Evolutionary conservation across 352 stramenopile genomes (phyloP).

Genomic region (Phytophthora quininea): DNA sequence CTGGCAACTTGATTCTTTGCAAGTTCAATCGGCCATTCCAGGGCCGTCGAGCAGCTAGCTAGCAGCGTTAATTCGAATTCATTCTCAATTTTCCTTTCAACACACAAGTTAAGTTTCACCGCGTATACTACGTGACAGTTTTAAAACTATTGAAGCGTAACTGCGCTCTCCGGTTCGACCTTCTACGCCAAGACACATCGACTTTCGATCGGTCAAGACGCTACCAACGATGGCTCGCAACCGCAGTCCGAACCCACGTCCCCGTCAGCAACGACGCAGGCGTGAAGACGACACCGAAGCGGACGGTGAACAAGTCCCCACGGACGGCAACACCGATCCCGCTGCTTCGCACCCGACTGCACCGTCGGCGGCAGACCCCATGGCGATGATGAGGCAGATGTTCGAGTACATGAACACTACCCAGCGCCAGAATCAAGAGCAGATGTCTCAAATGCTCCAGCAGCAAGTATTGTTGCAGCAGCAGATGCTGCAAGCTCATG

Average conservation of each 20-base stretch:
- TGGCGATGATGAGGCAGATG: conserved; percentile 9
- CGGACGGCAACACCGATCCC: not conserved
- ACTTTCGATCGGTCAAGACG: conserved; percentile 1
- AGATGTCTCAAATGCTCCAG: conserved; percentile 8
- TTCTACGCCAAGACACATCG: conserved; percentile 2
- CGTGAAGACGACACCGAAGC: not conserved
- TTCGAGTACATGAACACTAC: conserved; percentile 7
- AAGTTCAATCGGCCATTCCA: no score
- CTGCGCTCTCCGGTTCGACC: not conserved
- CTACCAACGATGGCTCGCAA: not conserved
- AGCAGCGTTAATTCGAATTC: no score
- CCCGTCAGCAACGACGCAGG: conserved; percentile 2
- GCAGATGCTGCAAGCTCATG: conserved; percentile 13
- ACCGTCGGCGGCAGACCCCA: not conserved
- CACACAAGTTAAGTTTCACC: no score
- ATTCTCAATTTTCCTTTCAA: no score
- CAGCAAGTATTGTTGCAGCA: conserved; percentile 15
- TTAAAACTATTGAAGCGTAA: conserved; percentile 10
- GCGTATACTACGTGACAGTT: no score
- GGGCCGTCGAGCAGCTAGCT: no score
- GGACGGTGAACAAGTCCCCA: not conserved
- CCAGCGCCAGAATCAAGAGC: conserved; percentile 12
- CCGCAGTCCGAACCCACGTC: not conserved
- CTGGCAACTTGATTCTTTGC: no score
- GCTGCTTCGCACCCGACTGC: not conserved